Evolutionary conservation across 2,329 filamentous ascomycete genomes (phyloP).

Genomic region (Fonsecaea nubica): DNA sequence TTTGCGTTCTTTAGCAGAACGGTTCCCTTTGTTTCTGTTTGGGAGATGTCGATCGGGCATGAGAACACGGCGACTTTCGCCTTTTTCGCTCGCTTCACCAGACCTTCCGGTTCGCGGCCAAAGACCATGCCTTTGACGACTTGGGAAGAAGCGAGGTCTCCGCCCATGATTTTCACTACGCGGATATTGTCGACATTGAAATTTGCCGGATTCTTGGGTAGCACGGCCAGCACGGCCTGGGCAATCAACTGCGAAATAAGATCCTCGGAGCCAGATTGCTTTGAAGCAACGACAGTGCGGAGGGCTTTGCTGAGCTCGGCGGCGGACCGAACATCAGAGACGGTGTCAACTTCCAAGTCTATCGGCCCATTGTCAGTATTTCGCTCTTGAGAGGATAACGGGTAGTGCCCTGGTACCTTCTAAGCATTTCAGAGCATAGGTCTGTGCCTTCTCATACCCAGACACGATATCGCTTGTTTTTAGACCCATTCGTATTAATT

Average conservation of each 20-base stretch:
- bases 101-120: constrained; percentile 89
- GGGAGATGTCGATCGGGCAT: constrained; percentile 91
- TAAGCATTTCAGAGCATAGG: constrained; percentile 81
- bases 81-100: constrained; percentile 85
- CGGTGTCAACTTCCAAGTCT: constrained; percentile 88
- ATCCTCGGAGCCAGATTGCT: constrained; percentile 93
- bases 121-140: constrained; percentile 99
- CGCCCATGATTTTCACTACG: constrained; percentile 99
- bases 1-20: constrained; percentile 95
- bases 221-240: constrained; percentile 80
- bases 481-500: constrained; percentile 92
- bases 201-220: constrained; percentile 92
- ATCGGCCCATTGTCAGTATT: constrained; percentile 16
- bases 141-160: constrained; percentile 88
- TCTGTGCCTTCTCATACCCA: constrained; percentile 94
- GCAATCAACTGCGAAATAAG: constrained; percentile 85
- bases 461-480: constrained; percentile 98
- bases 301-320: constrained; percentile 92
- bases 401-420: constrained; percentile 62
- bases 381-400: background rate
- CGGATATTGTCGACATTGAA: constrained; percentile 99
- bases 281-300: constrained; percentile 92
- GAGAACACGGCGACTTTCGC: constrained; percentile 98
- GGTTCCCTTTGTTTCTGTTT: constrained; percentile 98
- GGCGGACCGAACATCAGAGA: constrained; percentile 80